A percentile compares a stretch with the other conserved stretches of the same genome.
Conservation (phyloP, 345 rosid genomes). For the Noccaea bulbosa region DNA sequence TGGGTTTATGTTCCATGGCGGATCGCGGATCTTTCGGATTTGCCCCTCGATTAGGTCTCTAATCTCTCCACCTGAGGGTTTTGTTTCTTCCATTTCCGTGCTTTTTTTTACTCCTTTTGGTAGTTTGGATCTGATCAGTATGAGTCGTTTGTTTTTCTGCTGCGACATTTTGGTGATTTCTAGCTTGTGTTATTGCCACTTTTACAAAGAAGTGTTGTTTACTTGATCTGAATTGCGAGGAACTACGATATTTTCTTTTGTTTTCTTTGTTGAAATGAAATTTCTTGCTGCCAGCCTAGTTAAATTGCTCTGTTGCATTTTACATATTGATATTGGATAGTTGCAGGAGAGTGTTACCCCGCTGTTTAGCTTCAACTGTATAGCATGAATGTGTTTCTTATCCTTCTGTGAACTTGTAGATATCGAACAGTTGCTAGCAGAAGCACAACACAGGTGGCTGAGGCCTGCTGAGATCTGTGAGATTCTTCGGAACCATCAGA, state of each 20-base stretch:
- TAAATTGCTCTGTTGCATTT: constrained; percentile 24
- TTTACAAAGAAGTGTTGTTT: not conserved
- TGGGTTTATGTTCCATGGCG: constrained; percentile 48
- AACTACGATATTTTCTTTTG: not conserved
- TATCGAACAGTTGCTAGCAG: constrained; percentile 51
- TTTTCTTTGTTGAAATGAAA: constrained; percentile 2
- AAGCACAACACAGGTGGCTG: constrained; percentile 94
- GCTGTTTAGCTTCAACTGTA: not conserved
- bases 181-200: not conserved
- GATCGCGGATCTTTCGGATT: constrained; percentile 56
- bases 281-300: not conserved
- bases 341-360: constrained; percentile 1
- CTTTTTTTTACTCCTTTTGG: not conserved
- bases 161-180: constrained; percentile 21
- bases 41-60: constrained; percentile 55
- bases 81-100: not conserved
- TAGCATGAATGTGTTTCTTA: constrained; percentile 21
- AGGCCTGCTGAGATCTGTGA: constrained; percentile 97
- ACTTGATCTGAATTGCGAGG: not conserved
- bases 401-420: constrained; percentile 38
- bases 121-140: constrained; percentile 35
- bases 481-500: constrained; percentile 79
- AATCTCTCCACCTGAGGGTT: not conserved
- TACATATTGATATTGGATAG: constrained; percentile 9
- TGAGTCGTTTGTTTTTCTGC: constrained; percentile 14